These are phyloP conservation scores for Phytophthora pinifolia DNA, from an alignment of 352 stramenopile species.

Conservation along the genomic window DNA sequence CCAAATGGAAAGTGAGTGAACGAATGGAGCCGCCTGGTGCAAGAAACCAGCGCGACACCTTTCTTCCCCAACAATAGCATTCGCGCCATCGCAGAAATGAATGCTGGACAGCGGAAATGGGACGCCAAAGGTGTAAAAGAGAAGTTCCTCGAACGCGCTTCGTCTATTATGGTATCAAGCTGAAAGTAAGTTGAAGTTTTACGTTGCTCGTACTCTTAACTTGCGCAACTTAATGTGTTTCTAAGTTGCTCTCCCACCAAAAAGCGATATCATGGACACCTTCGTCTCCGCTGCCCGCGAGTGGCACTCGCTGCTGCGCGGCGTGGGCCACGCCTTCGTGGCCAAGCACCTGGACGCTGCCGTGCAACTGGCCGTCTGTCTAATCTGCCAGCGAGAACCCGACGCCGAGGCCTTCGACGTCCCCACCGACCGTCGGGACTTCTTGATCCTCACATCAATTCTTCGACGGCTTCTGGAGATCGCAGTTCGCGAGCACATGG, in stretches of 20 bases:
- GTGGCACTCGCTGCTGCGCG: conserved; percentile 45
- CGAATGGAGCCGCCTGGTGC: background rate
- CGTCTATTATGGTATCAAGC: too few relatives aligned
- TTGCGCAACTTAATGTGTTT: too few relatives aligned
- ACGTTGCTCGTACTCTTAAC: too few relatives aligned
- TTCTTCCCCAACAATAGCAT: background rate
- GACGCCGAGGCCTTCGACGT: conserved; percentile 7
- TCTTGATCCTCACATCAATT: conserved; percentile 38
- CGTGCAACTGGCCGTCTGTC: conserved; percentile 37
- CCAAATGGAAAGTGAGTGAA: conserved; percentile 3
- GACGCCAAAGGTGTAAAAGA: too few relatives aligned
- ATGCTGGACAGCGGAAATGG: too few relatives aligned
- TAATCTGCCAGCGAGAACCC: conserved; percentile 24
- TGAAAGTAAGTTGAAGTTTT: too few relatives aligned
- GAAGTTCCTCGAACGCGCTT: too few relatives aligned
- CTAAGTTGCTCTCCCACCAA: too few relatives aligned
- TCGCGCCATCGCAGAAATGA: too few relatives aligned
- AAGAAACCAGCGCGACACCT: background rate
- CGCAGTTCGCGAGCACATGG: conserved; percentile 49
- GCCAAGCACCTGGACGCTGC: conserved; percentile 25
- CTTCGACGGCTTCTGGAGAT: conserved; percentile 49
- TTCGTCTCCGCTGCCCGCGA: conserved; percentile 38
- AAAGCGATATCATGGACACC: too few relatives aligned
- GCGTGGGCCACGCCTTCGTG: conserved; percentile 27
- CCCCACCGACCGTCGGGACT: conserved; percentile 35